Conservation (phyloP, 768 basidiomycete genomes). For the Amylocystis lapponica region DNA sequence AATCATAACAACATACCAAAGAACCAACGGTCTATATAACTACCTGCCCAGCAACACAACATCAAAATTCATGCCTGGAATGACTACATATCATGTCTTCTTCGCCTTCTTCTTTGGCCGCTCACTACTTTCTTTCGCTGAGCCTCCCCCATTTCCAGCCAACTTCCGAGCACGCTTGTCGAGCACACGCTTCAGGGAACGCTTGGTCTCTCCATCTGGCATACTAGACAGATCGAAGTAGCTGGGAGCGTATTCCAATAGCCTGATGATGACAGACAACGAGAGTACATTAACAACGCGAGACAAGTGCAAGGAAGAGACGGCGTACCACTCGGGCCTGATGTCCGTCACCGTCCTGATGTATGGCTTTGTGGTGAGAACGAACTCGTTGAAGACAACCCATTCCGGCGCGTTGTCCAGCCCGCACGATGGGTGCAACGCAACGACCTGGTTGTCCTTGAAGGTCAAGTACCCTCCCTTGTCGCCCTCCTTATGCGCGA, state of each 20-base stretch:
- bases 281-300: not conserved
- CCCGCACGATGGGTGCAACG: slow-evolving; percentile 82
- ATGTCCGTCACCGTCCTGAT: slow-evolving; percentile 91
- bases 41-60: too few species aligned
- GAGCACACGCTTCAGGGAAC: slow-evolving; percentile 14
- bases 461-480: slow-evolving; percentile 75
- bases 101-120: not conserved
- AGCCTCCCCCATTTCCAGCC: not conserved
- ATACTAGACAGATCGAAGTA: slow-evolving; percentile 15
- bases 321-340: slow-evolving; percentile 73
- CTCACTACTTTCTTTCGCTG: not conserved
- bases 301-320: not conserved
- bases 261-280: slow-evolving; percentile 29
- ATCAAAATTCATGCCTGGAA: too few species aligned
- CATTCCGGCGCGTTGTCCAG: slow-evolving; percentile 85
- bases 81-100: not conserved
- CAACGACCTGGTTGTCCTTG: slow-evolving; percentile 78
- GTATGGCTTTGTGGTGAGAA: slow-evolving; percentile 81
- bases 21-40: too few species aligned
- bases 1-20: too few species aligned
- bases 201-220: slow-evolving; percentile 20
- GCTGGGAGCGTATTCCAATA: slow-evolving; percentile 43
- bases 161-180: slow-evolving; percentile 12
- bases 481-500: slow-evolving; percentile 91
- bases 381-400: slow-evolving; percentile 94